phyloP scores from a whole-genome alignment of 2,329 filamentous ascomycete species.

The Diaporthe ampelina region DNA sequence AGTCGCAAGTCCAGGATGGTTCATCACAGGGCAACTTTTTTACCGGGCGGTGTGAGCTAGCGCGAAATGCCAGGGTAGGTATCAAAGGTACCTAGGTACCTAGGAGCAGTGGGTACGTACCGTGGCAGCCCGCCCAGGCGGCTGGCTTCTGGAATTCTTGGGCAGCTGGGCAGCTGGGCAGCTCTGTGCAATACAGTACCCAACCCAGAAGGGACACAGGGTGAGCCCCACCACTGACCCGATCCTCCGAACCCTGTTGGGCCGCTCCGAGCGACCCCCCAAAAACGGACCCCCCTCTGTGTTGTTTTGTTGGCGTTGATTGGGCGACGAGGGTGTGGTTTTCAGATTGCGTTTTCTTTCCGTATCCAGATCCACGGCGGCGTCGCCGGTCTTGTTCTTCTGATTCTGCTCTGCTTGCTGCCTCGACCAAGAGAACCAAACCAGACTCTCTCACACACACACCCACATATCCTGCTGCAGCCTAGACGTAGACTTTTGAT shows the following conservation, averaged over 20 bases:
- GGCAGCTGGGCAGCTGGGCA: no score
- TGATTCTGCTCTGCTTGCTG: not conserved
- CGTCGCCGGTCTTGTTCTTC: conserved; percentile 38
- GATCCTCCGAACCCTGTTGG: conserved; percentile 14
- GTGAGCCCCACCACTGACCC: not conserved
- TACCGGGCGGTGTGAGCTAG: conserved; percentile 37
- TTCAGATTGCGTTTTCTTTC: conserved; percentile 27
- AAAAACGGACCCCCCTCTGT: conserved; percentile 2
- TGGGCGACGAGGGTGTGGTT: conserved; percentile 30
- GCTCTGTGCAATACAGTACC: no score
- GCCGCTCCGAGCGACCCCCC: not conserved
- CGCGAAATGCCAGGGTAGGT: no score
- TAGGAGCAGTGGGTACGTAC: not conserved
- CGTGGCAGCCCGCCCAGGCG: not conserved
- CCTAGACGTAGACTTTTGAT: conserved; percentile 21
- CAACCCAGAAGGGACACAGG: not conserved
- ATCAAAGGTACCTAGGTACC: no score
- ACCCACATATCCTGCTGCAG: not conserved
- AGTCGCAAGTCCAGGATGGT: not conserved
- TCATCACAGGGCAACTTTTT: conserved; percentile 31
- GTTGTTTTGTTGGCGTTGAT: conserved; percentile 35
- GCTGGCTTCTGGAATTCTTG: not conserved
- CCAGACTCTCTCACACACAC: not conserved
- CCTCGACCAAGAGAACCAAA: not conserved
- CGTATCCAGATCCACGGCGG: conserved; percentile 28